These are phyloP conservation scores for Gossypium davidsonii DNA, from an alignment of 441 rosid species.

Conservation along the genomic window DNA sequence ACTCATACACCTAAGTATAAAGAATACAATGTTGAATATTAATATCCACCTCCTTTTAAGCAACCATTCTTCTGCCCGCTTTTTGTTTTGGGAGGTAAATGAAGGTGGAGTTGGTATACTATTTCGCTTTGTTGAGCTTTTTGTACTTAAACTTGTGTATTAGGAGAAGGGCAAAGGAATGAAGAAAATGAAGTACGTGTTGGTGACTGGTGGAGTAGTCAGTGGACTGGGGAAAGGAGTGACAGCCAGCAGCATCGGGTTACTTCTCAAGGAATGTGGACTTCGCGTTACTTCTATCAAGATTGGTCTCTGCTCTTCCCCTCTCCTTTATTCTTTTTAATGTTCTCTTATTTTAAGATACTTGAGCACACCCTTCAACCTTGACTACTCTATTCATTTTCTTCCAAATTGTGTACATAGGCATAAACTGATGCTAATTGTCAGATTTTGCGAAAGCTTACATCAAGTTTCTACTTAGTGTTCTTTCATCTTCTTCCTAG, in stretches of 20 bases:
- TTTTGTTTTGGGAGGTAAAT: too few species aligned
- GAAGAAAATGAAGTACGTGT: constrained; percentile 77
- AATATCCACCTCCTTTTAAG: too few species aligned
- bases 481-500: background rate
- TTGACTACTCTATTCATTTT: background rate
- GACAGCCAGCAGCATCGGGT: constrained; percentile 85
- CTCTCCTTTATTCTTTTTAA: background rate
- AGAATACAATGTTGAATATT: too few species aligned
- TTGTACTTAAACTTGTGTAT: background rate
- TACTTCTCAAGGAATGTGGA: constrained; percentile 73
- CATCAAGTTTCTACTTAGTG: background rate
- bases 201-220: constrained; percentile 92
- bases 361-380: too few species aligned
- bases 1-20: too few species aligned
- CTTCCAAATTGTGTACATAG: background rate
- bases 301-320: constrained; percentile 47
- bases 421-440: background rate
- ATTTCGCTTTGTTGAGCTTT: background rate
- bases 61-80: too few species aligned
- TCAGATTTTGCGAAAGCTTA: background rate
- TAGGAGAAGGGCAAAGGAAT: background rate
- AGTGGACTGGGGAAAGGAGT: constrained; percentile 93
- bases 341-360: too few species aligned
- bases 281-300: constrained; percentile 89
- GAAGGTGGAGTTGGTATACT: too few species aligned